These are phyloP conservation scores for Lyophyllum decastes DNA, from an alignment of 768 basidiomycete species.

Conservation along the genomic window DNA sequence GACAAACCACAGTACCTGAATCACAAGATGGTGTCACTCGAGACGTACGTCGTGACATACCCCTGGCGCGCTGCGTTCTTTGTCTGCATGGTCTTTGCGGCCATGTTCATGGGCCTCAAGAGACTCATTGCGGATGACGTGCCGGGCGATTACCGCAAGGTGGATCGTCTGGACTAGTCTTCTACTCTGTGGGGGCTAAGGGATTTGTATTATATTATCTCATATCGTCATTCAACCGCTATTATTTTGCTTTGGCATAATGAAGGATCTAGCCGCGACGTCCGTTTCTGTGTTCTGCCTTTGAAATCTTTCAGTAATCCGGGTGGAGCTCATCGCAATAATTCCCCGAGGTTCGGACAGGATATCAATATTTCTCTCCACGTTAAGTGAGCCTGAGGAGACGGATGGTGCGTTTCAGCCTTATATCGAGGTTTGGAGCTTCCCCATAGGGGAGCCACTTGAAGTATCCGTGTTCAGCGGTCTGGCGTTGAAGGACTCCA, in stretches of 20 bases:
- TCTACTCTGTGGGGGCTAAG: not conserved
- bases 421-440: too few species aligned
- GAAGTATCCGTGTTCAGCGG: too few species aligned
- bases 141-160: constrained; percentile 26
- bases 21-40: constrained; percentile 36
- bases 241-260: not conserved
- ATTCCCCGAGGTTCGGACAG: too few species aligned
- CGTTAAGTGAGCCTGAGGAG: too few species aligned
- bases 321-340: too few species aligned
- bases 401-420: too few species aligned
- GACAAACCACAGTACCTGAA: constrained; percentile 38
- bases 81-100: constrained; percentile 25
- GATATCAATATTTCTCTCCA: too few species aligned
- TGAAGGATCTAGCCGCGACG: not conserved
- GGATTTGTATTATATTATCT: not conserved
- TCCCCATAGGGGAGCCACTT: too few species aligned
- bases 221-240: not conserved
- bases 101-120: constrained; percentile 30
- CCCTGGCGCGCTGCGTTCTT: constrained; percentile 34
- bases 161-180: constrained; percentile 31
- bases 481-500: too few species aligned
- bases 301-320: too few species aligned
- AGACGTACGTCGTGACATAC: constrained; percentile 36
- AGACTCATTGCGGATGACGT: constrained; percentile 23
- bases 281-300: too few species aligned